Conservation (phyloP, 164 flowering plant genomes). For the Vitis riparia region DNA sequence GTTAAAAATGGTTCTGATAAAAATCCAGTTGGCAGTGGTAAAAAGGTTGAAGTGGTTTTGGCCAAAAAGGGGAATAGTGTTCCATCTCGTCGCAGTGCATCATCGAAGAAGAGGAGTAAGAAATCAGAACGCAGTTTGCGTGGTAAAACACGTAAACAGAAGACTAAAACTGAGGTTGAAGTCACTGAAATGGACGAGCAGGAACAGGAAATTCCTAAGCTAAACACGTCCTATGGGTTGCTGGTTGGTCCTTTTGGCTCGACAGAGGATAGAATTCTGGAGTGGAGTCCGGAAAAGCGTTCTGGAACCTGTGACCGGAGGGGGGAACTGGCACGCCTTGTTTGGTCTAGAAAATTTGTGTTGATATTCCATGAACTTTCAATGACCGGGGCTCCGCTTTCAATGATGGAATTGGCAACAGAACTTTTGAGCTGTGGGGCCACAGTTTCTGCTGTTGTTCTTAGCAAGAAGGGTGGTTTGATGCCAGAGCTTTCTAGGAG, state of each 20-base stretch:
- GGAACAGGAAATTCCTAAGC: slow-evolving; percentile 65
- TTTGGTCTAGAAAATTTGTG: slow-evolving; percentile 93
- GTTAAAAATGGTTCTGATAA: slow-evolving; percentile 23
- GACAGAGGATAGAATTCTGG: slow-evolving; percentile 73
- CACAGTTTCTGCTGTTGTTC: slow-evolving; percentile 84
- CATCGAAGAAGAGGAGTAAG: slow-evolving; percentile 44
- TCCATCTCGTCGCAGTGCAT: slow-evolving; percentile 26
- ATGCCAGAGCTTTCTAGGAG: slow-evolving; percentile 84
- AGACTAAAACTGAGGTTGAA: slow-evolving; percentile 28
- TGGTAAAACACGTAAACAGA: slow-evolving; percentile 41
- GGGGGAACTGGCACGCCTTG: slow-evolving; percentile 76
- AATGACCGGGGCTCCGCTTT: slow-evolving; percentile 95
- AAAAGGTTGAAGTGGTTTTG: slow-evolving; percentile 34
- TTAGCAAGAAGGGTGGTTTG: slow-evolving; percentile 88
- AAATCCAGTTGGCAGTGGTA: slow-evolving; percentile 15
- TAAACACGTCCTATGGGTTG: slow-evolving; percentile 71
- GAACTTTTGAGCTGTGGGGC: slow-evolving; percentile 99
- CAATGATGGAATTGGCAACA: slow-evolving; percentile 95
- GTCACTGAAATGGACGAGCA: slow-evolving; percentile 33
- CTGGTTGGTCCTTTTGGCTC: slow-evolving; percentile 90
- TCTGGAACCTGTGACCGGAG: slow-evolving; percentile 92
- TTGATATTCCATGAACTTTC: slow-evolving; percentile 92
- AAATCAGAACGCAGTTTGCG: slow-evolving; percentile 42
- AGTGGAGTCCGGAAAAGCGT: slow-evolving; percentile 89
- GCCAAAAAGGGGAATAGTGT: slow-evolving; percentile 31